These are phyloP conservation scores for Mucor saturninus DNA, from an alignment of 371 early-diverging fungal species.

Conservation along the genomic window DNA sequence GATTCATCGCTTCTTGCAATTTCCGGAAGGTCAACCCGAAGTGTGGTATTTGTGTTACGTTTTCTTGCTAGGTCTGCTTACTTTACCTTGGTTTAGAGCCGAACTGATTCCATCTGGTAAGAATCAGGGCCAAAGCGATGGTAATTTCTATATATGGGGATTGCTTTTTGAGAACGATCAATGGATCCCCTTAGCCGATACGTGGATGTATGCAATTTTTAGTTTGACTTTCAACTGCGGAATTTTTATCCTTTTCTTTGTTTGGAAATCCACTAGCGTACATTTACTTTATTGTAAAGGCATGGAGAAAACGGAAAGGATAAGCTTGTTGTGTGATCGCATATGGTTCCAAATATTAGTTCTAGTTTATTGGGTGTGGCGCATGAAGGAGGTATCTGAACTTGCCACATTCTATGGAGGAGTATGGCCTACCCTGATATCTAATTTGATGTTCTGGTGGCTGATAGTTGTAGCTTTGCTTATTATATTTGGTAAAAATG, in stretches of 20 bases:
- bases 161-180: constrained; percentile 48
- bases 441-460: constrained; percentile 18
- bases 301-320: background rate
- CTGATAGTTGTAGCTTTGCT: constrained; percentile 2
- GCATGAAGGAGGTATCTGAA: constrained; percentile 34
- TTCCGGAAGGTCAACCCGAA: constrained; percentile 32
- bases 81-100: constrained; percentile 58
- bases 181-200: constrained; percentile 84
- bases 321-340: constrained; percentile 28
- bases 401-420: constrained; percentile 52
- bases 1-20: constrained; percentile 38
- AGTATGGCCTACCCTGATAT: constrained; percentile 34
- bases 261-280: constrained; percentile 37
- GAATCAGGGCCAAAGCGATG: constrained; percentile 44
- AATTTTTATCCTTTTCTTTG: constrained; percentile 49
- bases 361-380: constrained; percentile 43
- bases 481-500: constrained; percentile 4
- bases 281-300: constrained; percentile 13
- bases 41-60: constrained; percentile 51
- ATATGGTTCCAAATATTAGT: constrained; percentile 40
- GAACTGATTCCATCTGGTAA: constrained; percentile 59
- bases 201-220: constrained; percentile 69
- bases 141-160: constrained; percentile 67
- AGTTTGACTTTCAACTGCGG: constrained; percentile 51
- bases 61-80: constrained; percentile 51